A percentile compares a stretch with the other conserved stretches of the same genome.
Evolutionary conservation across 176 grass and related monocot species (phyloP).

Genomic region (Eleusine coracana): DNA sequence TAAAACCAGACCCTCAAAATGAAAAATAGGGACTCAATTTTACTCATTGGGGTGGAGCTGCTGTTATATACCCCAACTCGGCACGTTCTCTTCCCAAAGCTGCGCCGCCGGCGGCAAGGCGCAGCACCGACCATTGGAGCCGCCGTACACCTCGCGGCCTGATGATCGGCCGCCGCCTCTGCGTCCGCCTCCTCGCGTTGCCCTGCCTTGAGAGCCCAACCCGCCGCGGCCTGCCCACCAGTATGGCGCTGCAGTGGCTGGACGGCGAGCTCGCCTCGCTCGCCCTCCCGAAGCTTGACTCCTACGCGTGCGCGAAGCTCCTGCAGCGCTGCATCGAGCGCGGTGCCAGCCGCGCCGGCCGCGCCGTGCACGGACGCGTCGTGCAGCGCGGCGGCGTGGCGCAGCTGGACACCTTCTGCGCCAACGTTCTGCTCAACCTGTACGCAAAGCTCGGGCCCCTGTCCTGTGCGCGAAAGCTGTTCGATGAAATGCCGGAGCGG

Average conservation of each 20-base stretch:
- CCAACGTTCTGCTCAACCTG: conserved; percentile 47
- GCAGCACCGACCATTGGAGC: background rate
- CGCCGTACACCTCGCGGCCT: background rate
- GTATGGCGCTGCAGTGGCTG: conserved; percentile 44
- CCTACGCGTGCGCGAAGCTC: conserved; percentile 43
- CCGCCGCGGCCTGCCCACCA: background rate
- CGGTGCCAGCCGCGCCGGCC: conserved; percentile 30
- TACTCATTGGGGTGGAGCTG: too few species aligned
- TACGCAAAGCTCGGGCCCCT: conserved; percentile 40
- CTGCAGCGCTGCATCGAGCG: conserved; percentile 43
- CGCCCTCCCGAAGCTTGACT: conserved; percentile 34
- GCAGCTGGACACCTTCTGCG: conserved; percentile 42
- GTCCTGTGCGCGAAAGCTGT: conserved; percentile 25
- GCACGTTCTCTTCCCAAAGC: too few species aligned
- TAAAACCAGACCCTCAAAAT: too few species aligned
- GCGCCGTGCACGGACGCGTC: conserved; percentile 31
- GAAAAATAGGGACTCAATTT: too few species aligned
- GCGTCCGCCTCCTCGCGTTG: background rate
- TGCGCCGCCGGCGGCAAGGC: too few species aligned
- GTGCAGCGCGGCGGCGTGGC: conserved; percentile 34
- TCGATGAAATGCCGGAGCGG: conserved; percentile 43
- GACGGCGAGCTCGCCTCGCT: conserved; percentile 47
- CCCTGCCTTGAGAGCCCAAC: background rate
- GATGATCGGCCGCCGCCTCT: conserved; percentile 10
- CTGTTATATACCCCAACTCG: too few species aligned